Percentiles rank a stretch among this genome's conserved stretches.
phyloP scores from a whole-genome alignment of 2,329 filamentous ascomycete genomes.

The Fusarium annulatum region DNA sequence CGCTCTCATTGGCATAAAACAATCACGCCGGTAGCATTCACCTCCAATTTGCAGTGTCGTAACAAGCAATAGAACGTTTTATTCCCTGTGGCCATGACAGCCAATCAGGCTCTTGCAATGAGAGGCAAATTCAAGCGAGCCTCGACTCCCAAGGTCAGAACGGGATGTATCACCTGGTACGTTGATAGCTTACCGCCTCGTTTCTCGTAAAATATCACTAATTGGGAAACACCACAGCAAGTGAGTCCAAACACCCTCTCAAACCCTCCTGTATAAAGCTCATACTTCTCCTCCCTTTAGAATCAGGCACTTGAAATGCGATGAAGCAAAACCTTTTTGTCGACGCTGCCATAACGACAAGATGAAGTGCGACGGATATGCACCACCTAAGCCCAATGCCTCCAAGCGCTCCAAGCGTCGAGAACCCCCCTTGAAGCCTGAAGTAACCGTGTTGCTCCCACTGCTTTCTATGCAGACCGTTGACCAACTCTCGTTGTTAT shows the following conservation, averaged over 20 bases:
- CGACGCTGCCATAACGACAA: conserved; percentile 17
- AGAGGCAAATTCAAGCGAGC: conserved; percentile 13
- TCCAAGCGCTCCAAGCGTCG: neutral
- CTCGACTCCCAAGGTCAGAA: conserved; percentile 9
- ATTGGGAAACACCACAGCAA: neutral
- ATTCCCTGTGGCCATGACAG: neutral
- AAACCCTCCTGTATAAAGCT: neutral
- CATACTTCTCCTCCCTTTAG: neutral
- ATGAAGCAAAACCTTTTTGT: conserved; percentile 10
- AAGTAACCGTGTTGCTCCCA: fast-evolving
- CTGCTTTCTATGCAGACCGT: neutral
- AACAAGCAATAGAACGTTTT: fast-evolving
- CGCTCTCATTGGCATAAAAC: neutral
- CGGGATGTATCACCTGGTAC: conserved; percentile 17
- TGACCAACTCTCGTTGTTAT: neutral
- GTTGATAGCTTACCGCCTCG: neutral
- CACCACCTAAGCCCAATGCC: neutral
- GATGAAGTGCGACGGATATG: conserved; percentile 18
- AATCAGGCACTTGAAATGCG: conserved; percentile 10
- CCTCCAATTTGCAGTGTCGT: conserved; percentile 7
- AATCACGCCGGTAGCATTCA: neutral
- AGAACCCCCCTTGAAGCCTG: neutral
- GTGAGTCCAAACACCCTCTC: neutral
- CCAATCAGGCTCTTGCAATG: neutral
- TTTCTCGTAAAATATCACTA: conserved; percentile 1